Conservation (phyloP, 306 rosid species). For the Trichosanthes truncata region DNA sequence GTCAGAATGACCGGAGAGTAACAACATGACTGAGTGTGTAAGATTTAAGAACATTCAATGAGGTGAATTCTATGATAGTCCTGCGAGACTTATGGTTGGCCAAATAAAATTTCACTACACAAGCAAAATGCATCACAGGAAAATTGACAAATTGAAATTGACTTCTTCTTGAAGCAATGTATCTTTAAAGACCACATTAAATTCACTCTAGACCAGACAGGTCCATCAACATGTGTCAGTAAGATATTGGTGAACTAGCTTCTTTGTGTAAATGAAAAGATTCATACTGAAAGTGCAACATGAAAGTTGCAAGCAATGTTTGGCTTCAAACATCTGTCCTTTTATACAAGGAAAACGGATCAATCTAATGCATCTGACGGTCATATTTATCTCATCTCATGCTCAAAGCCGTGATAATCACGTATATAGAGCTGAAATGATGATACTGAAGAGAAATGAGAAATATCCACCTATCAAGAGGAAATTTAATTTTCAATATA, state of each 20-base stretch:
- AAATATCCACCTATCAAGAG: background rate
- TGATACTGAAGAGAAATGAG: background rate
- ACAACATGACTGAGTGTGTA: background rate
- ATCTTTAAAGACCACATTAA: background rate
- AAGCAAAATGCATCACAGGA: background rate
- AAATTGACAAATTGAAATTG: background rate
- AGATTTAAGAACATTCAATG: background rate
- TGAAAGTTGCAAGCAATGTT: background rate
- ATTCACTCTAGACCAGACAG: background rate
- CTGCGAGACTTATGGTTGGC: background rate
- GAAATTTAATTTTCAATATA: background rate
- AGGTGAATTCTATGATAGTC: background rate
- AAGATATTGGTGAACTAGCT: background rate
- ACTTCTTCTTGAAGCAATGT: background rate
- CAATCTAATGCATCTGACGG: background rate
- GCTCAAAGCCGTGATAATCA: background rate
- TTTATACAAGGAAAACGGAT: background rate
- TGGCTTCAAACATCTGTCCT: background rate
- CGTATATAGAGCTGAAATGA: background rate
- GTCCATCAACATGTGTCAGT: background rate
- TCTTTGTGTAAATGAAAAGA: background rate
- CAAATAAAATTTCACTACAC: background rate
- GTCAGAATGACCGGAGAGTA: background rate
- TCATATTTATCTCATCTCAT: background rate
- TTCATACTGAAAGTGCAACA: slow-evolving; percentile 1